Conservation (phyloP, 306 rosid genomes). For the Betula pendula region DNA sequence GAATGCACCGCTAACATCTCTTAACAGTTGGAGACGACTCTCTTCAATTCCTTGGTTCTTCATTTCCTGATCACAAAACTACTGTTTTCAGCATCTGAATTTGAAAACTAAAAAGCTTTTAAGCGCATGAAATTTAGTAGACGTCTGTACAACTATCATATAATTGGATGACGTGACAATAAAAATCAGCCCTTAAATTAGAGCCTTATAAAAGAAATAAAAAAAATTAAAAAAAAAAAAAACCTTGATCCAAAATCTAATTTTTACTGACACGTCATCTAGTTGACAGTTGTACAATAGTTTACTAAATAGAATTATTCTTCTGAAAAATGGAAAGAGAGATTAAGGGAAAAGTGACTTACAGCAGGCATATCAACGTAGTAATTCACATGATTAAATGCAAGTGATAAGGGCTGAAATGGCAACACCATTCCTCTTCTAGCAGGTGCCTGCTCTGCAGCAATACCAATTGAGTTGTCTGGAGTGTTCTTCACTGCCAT, state of each 20-base stretch:
- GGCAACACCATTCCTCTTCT: conserved; percentile 56
- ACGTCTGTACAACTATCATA: too few species aligned
- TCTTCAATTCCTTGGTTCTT: conserved; percentile 42
- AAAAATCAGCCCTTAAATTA: too few species aligned
- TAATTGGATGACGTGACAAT: too few species aligned
- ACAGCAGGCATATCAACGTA: conserved; percentile 53
- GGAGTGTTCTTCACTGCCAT: conserved; percentile 25
- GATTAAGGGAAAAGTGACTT: conserved; percentile 27
- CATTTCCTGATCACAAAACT: conserved; percentile 40
- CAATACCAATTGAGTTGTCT: conserved; percentile 28
- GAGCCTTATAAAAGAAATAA: too few species aligned
- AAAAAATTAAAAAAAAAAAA: too few species aligned
- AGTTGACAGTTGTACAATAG: too few species aligned
- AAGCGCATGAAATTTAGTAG: not conserved
- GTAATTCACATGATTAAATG: conserved; percentile 50
- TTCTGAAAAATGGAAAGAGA: not conserved
- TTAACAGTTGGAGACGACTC: conserved; percentile 40
- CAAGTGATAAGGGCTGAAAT: conserved; percentile 50
- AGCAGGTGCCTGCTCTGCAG: conserved; percentile 19
- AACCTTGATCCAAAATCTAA: too few species aligned
- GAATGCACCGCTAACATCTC: conserved; percentile 52
- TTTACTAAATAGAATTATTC: too few species aligned
- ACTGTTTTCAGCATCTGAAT: not conserved
- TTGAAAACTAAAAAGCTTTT: not conserved
- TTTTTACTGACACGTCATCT: too few species aligned